A percentile compares a stretch with the other conserved stretches of the same genome.
Conservation (phyloP, 805 yeast species). For the Zygoascus tannicola region DNA sequence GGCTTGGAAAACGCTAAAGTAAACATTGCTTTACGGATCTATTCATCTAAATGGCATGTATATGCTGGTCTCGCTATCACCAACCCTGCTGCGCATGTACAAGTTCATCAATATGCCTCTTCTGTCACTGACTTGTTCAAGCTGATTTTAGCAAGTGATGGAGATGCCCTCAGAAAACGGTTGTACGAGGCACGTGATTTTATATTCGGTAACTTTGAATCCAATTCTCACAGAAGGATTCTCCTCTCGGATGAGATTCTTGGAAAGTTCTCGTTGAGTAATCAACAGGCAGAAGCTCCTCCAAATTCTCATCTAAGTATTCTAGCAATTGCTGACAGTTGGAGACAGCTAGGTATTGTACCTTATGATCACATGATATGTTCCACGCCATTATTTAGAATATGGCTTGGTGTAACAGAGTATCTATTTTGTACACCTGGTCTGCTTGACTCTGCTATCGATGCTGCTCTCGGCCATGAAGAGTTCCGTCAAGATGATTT, state of each 20-base stretch:
- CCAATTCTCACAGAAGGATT: constrained; percentile 40
- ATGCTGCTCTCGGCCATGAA: constrained; percentile 55
- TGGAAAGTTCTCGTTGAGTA: constrained; percentile 69
- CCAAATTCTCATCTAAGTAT: constrained; percentile 88
- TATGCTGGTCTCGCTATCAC: constrained; percentile 96
- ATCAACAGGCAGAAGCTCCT: constrained; percentile 48
- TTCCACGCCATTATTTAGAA: constrained; percentile 87
- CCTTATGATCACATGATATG: constrained; percentile 97
- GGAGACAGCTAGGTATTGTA: constrained; percentile 75
- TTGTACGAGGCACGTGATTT: constrained; percentile 56
- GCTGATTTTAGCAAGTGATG: constrained; percentile 64
- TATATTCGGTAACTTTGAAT: constrained; percentile 58
- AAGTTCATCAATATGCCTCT: constrained; percentile 79
- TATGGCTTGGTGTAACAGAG: constrained; percentile 89
- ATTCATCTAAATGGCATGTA: constrained; percentile 93
- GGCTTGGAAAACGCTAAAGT: constrained; percentile 95
- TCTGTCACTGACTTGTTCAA: constrained; percentile 78
- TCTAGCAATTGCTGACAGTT: constrained; percentile 86
- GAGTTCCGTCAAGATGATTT: constrained; percentile 81
- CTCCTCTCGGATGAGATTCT: constrained; percentile 70
- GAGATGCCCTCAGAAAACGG: constrained; percentile 48
- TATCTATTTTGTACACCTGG: constrained; percentile 80
- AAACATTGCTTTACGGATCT: constrained; percentile 84
- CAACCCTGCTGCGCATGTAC: constrained; percentile 88
- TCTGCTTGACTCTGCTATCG: constrained; percentile 68